phyloP scores from a whole-genome alignment of 2,329 filamentous ascomycete species.

The Alternaria ethzedia region DNA sequence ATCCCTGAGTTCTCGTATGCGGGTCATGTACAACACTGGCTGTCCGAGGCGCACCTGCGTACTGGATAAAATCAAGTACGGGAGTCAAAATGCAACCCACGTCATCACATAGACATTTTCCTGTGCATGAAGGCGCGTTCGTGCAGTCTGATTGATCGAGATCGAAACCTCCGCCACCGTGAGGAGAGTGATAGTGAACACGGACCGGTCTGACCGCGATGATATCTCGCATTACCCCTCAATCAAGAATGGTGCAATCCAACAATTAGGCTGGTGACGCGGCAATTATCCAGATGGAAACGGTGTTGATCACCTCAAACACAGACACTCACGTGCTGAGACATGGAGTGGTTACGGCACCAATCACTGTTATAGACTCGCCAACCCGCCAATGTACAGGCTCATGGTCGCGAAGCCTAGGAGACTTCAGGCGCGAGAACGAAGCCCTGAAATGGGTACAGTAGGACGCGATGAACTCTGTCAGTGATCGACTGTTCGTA shows the following conservation, averaged over 20 bases:
- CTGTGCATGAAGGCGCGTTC: not conserved
- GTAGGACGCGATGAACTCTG: not conserved
- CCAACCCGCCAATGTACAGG: not conserved
- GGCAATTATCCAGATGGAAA: not conserved
- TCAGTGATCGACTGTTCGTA: not conserved
- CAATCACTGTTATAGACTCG: not conserved
- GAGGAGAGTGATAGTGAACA: not conserved
- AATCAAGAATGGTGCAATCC: not conserved
- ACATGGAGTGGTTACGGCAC: not conserved
- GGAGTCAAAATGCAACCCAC: not conserved
- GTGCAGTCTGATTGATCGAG: not conserved
- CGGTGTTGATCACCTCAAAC: not conserved
- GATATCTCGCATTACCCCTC: not conserved
- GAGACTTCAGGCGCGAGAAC: not conserved
- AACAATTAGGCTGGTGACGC: not conserved
- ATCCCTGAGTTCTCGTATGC: not conserved
- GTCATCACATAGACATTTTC: not conserved
- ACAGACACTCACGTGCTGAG: not conserved
- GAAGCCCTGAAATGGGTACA: not conserved
- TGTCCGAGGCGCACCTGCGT: not conserved
- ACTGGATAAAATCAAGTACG: not conserved
- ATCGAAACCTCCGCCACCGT: not conserved
- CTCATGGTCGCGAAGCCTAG: not conserved
- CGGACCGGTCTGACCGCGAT: not conserved
- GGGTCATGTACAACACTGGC: conserved; percentile 1